These are phyloP conservation scores for Aspergillus novoparasiticus DNA, from an alignment of 2,329 filamentous ascomycete species.

Conservation along the genomic window DNA sequence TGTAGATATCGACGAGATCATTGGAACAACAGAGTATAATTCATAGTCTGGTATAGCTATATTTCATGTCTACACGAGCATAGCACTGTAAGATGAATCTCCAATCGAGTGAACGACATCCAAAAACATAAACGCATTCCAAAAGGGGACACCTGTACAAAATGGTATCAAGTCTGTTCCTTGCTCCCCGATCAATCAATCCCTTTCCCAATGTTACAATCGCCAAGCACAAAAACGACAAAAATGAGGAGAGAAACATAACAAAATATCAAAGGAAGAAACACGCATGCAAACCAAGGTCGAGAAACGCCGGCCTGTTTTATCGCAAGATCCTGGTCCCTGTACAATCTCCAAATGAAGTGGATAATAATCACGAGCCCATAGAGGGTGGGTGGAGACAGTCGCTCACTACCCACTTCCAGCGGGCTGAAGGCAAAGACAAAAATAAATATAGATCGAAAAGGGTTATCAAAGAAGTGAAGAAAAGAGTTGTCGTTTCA, in stretches of 20 bases:
- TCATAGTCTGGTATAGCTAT: constrained; percentile 1
- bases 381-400: constrained; percentile 13
- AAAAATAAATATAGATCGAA: constrained; percentile 11
- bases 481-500: not conserved
- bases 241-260: constrained; percentile 26
- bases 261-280: constrained; percentile 9
- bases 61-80: constrained; percentile 1
- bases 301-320: constrained; percentile 29
- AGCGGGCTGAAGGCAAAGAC: not conserved
- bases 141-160: constrained; percentile 32
- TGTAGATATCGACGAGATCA: not conserved
- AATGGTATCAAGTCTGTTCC: constrained; percentile 40
- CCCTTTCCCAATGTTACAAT: constrained; percentile 31
- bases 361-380: constrained; percentile 13
- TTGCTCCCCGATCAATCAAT: constrained; percentile 24
- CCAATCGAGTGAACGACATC: not conserved
- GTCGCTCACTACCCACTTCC: not conserved
- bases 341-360: constrained; percentile 28
- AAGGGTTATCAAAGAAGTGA: not conserved
- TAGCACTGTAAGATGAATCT: not conserved
- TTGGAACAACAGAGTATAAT: not conserved
- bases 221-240: constrained; percentile 21
- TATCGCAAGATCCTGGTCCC: constrained; percentile 26
- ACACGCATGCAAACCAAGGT: constrained; percentile 17
- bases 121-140: constrained; percentile 15